Percentiles rank a stretch among this genome's conserved stretches.
phyloP scores from a whole-genome alignment of 208 protist species.

The Wallacemonas sp. region DNA sequence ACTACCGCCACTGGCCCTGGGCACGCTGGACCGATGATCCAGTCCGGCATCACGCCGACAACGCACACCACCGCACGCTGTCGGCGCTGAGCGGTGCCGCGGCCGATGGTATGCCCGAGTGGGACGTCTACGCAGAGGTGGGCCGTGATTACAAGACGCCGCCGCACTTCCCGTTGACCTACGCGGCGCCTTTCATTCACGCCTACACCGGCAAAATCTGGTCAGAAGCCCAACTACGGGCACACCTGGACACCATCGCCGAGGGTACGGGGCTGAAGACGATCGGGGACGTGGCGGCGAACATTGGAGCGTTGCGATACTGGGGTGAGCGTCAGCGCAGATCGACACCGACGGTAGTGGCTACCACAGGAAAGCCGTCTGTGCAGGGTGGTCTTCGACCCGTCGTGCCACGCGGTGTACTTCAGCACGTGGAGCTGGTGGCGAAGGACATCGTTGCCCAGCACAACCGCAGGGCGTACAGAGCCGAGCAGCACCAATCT shows the following conservation, averaged over 20 bases:
- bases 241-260: slow-evolving; percentile 48
- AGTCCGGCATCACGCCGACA: slow-evolving; percentile 54
- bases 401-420: slow-evolving; percentile 39
- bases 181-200: slow-evolving; percentile 71
- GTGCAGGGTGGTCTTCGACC: no score
- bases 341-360: no score
- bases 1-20: slow-evolving; percentile 81
- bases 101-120: slow-evolving; percentile 64
- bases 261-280: slow-evolving; percentile 38
- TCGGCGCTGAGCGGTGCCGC: slow-evolving; percentile 24
- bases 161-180: slow-evolving; percentile 65
- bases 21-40: slow-evolving; percentile 73
- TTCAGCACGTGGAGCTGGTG: slow-evolving; percentile 66
- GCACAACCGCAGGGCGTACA: slow-evolving; percentile 41
- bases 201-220: slow-evolving; percentile 68
- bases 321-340: slow-evolving; percentile 17
- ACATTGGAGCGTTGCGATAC: slow-evolving; percentile 14
- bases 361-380: no score
- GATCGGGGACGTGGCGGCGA: slow-evolving; percentile 38
- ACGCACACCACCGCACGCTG: slow-evolving; percentile 41
- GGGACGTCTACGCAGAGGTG: slow-evolving; percentile 76
- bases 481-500: slow-evolving; percentile 30
- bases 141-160: slow-evolving; percentile 65
- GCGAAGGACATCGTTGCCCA: slow-evolving; percentile 49
- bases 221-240: slow-evolving; percentile 35